Conservation (phyloP, 345 rosid species). For the Ceriops zippeliana region DNA sequence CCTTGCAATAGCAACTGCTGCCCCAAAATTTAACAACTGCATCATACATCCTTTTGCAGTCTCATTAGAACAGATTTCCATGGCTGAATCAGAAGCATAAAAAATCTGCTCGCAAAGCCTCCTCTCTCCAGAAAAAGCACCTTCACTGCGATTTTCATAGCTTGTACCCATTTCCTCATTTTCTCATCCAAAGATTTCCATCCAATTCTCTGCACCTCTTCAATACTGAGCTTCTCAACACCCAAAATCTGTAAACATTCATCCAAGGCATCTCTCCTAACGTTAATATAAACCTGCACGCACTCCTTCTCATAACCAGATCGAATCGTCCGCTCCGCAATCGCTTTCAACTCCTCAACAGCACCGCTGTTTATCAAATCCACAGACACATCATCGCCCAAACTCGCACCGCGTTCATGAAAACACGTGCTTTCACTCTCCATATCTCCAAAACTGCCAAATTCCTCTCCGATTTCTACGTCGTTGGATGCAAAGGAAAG, state of each 20-base stretch:
- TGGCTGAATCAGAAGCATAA: slow-evolving; percentile 42
- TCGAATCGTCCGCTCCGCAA: slow-evolving; percentile 86
- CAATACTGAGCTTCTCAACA: slow-evolving; percentile 88
- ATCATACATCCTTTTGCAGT: slow-evolving; percentile 74
- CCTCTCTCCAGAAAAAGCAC: slow-evolving; percentile 75
- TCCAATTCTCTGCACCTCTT: slow-evolving; percentile 88
- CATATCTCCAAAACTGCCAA: slow-evolving; percentile 68
- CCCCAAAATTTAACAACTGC: slow-evolving; percentile 90
- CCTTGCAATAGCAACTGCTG: slow-evolving; percentile 78
- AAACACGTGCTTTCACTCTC: slow-evolving; percentile 55
- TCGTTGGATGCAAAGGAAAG: slow-evolving; percentile 55
- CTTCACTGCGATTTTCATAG: slow-evolving; percentile 63
- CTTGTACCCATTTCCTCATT: slow-evolving; percentile 96
- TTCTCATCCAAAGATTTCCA: slow-evolving; percentile 94
- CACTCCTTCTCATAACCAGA: slow-evolving; percentile 95
- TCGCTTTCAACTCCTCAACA: slow-evolving; percentile 59
- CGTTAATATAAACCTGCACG: slow-evolving; percentile 73
- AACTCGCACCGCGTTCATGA: slow-evolving; percentile 86
- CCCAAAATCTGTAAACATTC: slow-evolving; percentile 75
- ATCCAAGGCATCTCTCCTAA: slow-evolving; percentile 79
- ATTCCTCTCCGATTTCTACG: slow-evolving; percentile 67
- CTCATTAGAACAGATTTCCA: slow-evolving; percentile 82
- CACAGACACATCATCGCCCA: slow-evolving; percentile 70
- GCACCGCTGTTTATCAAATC: slow-evolving; percentile 73
- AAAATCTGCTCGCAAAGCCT: slow-evolving; percentile 79